A percentile compares a stretch with the other conserved stretches of the same genome.
Conservation (phyloP, 768 basidiomycete species). For the Macrocybe gigantea region DNA sequence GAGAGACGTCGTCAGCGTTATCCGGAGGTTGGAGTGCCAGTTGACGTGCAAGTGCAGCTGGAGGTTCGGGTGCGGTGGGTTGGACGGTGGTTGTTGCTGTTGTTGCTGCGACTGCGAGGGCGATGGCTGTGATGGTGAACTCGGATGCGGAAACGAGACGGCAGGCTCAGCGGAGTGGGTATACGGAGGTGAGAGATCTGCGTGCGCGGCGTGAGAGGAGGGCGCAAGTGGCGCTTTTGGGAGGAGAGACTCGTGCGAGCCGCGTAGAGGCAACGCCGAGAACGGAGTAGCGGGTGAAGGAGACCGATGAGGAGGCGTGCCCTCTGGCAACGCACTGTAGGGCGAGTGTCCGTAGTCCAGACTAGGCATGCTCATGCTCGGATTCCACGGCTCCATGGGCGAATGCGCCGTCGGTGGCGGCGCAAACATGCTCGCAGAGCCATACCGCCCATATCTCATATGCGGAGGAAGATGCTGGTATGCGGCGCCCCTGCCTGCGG, state of each 20-base stretch:
- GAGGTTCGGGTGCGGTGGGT: constrained; percentile 49
- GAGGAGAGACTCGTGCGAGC: neutral
- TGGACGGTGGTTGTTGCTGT: constrained; percentile 4
- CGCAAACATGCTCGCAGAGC: constrained; percentile 52
- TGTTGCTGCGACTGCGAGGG: constrained; percentile 7
- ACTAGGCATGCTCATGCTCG: constrained; percentile 30
- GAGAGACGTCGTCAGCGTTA: constrained; percentile 87
- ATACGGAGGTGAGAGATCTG: neutral
- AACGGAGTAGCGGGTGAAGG: constrained; percentile 30
- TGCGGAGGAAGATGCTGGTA: constrained; percentile 73
- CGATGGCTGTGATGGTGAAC: neutral
- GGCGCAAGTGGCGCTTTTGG: too few relatives aligned
- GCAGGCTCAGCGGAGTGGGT: constrained; percentile 10
- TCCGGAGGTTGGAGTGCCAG: constrained; percentile 84
- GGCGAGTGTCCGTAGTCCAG: constrained; percentile 23
- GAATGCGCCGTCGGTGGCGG: constrained; percentile 45
- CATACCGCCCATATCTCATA: constrained; percentile 56
- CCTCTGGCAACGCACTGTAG: constrained; percentile 17
- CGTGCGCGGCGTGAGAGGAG: constrained; percentile 7
- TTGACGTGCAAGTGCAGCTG: constrained; percentile 84
- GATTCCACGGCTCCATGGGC: constrained; percentile 38
- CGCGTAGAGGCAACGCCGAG: constrained; percentile 8
- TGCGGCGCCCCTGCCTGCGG: constrained; percentile 50
- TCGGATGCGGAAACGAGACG: neutral
- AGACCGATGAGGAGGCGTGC: constrained; percentile 24